Evolutionary conservation across 306 rosid species (phyloP).

Genomic region (Quercus robur): DNA sequence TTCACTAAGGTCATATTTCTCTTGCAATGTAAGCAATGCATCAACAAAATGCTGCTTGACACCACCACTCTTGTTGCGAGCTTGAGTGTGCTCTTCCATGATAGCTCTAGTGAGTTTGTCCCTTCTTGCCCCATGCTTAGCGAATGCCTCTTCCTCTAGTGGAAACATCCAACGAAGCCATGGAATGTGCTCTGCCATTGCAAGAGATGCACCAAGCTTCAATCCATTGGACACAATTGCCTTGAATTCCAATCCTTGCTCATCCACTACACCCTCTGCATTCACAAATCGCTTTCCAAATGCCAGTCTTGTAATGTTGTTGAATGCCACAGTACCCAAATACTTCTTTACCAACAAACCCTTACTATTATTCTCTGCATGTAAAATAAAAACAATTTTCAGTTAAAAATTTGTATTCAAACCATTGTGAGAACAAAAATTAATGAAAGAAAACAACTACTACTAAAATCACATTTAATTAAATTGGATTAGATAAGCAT

Average conservation of each 20-base stretch:
- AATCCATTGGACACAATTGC: slow-evolving; percentile 63
- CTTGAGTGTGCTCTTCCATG: slow-evolving; percentile 85
- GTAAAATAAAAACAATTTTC: neutral
- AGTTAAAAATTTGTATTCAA: neutral
- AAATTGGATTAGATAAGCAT: too few relatives aligned
- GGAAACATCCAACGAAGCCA: slow-evolving; percentile 96
- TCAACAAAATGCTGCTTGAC: slow-evolving; percentile 86
- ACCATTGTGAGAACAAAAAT: too few relatives aligned
- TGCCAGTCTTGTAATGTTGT: slow-evolving; percentile 85
- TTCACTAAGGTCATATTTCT: slow-evolving; percentile 77
- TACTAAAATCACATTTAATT: too few relatives aligned
- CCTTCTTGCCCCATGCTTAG: slow-evolving; percentile 66
- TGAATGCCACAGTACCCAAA: slow-evolving; percentile 83
- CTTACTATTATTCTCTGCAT: slow-evolving; percentile 51
- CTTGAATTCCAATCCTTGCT: slow-evolving; percentile 75
- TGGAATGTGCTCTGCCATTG: slow-evolving; percentile 79
- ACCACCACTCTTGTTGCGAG: slow-evolving; percentile 54
- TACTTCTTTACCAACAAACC: slow-evolving; percentile 47
- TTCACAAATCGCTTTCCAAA: slow-evolving; percentile 85
- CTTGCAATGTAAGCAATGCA: slow-evolving; percentile 75
- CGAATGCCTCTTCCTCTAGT: slow-evolving; percentile 75
- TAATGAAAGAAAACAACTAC: too few relatives aligned
- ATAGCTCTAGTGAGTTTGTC: slow-evolving; percentile 74
- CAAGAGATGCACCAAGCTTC: slow-evolving; percentile 76
- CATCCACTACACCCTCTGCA: slow-evolving; percentile 62